phyloP scores from a whole-genome alignment of 257 asterid species.

The Solanum paucissectum region DNA sequence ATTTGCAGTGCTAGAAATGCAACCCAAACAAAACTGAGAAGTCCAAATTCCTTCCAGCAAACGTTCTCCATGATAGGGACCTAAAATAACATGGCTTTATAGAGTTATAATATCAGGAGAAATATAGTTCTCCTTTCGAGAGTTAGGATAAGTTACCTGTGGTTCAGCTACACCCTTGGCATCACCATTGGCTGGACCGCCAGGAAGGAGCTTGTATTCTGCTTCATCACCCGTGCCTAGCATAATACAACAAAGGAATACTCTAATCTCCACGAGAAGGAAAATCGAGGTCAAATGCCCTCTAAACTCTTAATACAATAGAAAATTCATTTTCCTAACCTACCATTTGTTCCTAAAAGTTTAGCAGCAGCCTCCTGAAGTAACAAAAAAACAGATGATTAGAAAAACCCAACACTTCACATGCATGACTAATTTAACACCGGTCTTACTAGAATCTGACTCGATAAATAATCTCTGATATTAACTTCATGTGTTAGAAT shows the following conservation, averaged over 20 bases:
- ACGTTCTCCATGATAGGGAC: constrained; percentile 69
- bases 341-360: neutral
- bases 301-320: neutral
- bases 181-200: constrained; percentile 41
- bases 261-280: neutral
- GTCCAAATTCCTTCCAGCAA: constrained; percentile 86
- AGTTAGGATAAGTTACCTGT: constrained; percentile 29
- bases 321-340: neutral
- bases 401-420: neutral
- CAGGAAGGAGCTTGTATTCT: constrained; percentile 75
- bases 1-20: constrained; percentile 71
- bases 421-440: neutral
- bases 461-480: neutral
- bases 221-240: constrained; percentile 49
- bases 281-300: neutral
- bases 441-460: neutral
- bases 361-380: neutral
- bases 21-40: constrained; percentile 73
- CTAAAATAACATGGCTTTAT: constrained; percentile 17
- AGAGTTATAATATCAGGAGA: neutral
- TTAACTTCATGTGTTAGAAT: neutral
- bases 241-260: neutral
- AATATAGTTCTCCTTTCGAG: neutral
- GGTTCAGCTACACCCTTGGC: constrained; percentile 33
- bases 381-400: neutral